Evolutionary conservation across 495 filamentous ascomycete species (phyloP), one percentile per base, ranked within the genome.

Genomic region (Stereocaulon alpinum): DNA sequence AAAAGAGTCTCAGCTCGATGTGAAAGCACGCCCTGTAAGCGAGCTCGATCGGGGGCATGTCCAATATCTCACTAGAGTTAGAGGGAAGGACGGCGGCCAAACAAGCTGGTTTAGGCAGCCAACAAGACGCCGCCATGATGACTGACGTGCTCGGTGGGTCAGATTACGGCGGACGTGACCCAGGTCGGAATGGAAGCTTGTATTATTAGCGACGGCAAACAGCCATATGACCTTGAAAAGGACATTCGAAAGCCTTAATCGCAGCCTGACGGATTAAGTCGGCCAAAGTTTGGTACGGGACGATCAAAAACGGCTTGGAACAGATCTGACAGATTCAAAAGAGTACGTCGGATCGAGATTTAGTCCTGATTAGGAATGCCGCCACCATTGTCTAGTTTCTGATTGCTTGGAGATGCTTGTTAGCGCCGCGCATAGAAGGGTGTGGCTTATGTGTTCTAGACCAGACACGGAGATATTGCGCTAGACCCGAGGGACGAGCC

Each of bases 251-350:
- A 37, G 49, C 49, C 27, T 32, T 12, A 52, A 52, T 1, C 29
- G 17, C 44, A 58, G 44, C 44, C 56, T 58, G 34, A 58, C 56
- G 56, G 56, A 58, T 49, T 11, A 58, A 42, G 15, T 58, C 55
- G 55, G 55, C 37, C 30, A 32, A 58, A 40, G 1, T 29, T 27
- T 34, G 34, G 40, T 55, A 41, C 15, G 18, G 52, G 52, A 40
- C 22, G 44, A 49, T 48, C 47, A 37, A 20, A 58, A 58, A 58
- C 44, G 55, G 43, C 29, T 47, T 40, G 22, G 18, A 34, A 37
- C 17, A 29, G 18, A 9, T 49, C 12, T 58, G 55, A 58, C 55
- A 58, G 56, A 47, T 50, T 42, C 44, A 32, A 41, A 58, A 22
- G 45, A 18, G 10, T 42, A 43, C 56, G 24, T 14, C 34, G 32